phyloP scores from a whole-genome alignment of 192 early-diverging fungal genomes.

The Mycoemilia scoparia region DNA sequence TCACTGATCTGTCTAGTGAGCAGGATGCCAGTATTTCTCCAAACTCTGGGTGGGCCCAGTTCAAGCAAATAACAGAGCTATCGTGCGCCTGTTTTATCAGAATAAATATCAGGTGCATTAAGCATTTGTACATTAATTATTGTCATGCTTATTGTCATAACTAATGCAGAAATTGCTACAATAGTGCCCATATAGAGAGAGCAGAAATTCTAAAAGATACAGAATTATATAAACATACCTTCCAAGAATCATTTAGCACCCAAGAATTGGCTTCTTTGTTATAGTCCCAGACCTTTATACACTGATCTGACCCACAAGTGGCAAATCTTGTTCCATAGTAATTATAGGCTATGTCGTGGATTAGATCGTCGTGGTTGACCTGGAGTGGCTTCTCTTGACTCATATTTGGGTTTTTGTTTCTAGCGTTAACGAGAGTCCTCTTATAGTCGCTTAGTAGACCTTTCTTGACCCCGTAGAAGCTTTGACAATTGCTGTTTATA shows the following conservation, averaged over 20 bases:
- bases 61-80: conserved; percentile 61
- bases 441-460: no score
- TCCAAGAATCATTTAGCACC: conserved; percentile 65
- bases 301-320: conserved; percentile 83
- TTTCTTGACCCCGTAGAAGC: no score
- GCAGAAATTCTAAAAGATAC: conserved; percentile 6
- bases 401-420: no score
- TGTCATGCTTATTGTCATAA: no score
- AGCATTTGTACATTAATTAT: not conserved
- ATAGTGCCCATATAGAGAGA: no score
- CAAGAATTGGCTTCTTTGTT: conserved; percentile 46
- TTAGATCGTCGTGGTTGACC: conserved; percentile 63
- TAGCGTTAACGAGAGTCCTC: no score
- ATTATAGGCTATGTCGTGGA: conserved; percentile 82
- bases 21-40: conserved; percentile 79
- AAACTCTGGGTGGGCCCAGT: conserved; percentile 96
- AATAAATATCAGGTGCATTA: not conserved
- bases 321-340: conserved; percentile 81
- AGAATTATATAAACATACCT: no score
- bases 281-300: conserved; percentile 87
- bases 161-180: no score
- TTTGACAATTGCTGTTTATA: no score
- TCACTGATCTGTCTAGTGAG: conserved; percentile 78
- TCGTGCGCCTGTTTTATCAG: conserved; percentile 52
- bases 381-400: conserved; percentile 25